phyloP scores from a whole-genome alignment of 2,329 filamentous ascomycete species.

The Cordyceps sp. region DNA sequence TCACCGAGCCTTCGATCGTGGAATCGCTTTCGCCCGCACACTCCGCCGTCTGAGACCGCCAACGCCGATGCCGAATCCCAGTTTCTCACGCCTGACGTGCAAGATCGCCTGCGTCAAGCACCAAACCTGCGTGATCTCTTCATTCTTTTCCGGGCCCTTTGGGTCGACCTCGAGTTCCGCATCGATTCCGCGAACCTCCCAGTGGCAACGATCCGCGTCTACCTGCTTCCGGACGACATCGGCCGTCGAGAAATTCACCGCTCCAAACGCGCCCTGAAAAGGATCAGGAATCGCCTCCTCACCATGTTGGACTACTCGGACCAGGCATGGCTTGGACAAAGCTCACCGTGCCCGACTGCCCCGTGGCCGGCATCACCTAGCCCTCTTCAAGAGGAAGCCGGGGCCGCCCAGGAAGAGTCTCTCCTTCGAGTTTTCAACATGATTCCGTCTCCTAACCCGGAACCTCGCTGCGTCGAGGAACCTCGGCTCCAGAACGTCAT shows the following conservation, averaged over 20 bases:
- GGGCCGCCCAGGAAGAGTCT: no score
- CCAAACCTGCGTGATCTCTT: conserved; percentile 9
- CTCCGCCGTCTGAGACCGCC: no score
- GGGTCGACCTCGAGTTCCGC: conserved; percentile 27
- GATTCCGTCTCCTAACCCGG: conserved; percentile 50
- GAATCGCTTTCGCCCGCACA: no score
- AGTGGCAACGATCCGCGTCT: conserved; percentile 30
- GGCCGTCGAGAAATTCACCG: conserved; percentile 35
- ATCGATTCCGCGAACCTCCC: conserved; percentile 6
- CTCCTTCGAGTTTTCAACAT: conserved; percentile 59
- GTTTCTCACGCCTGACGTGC: neutral
- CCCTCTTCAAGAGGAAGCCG: conserved; percentile 7
- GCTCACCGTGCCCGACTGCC: conserved; percentile 2
- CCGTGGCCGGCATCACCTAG: neutral
- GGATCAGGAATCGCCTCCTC: conserved; percentile 30
- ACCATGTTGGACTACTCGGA: conserved; percentile 35
- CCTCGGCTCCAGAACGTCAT: conserved; percentile 35
- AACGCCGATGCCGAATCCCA: no score
- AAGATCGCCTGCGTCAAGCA: no score
- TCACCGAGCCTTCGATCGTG: no score
- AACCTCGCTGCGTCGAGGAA: conserved; percentile 28
- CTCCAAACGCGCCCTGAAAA: conserved; percentile 24
- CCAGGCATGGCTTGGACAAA: conserved; percentile 35
- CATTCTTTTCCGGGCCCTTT: conserved; percentile 18
- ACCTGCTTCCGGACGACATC: conserved; percentile 50